phyloP scores from a whole-genome alignment of 2,329 filamentous ascomycete species.

The Didymellaceae sp. region DNA sequence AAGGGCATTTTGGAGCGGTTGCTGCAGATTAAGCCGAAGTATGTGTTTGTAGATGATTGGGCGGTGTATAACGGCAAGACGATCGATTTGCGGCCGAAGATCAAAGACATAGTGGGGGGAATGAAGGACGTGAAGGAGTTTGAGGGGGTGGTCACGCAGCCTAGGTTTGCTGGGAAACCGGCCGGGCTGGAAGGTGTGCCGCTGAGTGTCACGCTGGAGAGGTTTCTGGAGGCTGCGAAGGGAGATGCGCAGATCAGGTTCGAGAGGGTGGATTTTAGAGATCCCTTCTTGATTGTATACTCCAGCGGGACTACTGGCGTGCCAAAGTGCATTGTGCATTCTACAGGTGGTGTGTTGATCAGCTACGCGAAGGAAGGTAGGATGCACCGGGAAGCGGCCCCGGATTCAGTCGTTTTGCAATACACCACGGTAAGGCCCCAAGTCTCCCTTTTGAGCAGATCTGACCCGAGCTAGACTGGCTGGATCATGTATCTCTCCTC shows the following conservation, averaged over 20 bases:
- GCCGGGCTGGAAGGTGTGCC: conserved; percentile 65
- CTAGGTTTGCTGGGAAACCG: conserved; percentile 65
- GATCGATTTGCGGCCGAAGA: conserved; percentile 75
- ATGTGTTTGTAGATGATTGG: conserved; percentile 83
- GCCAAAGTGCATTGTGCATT: conserved; percentile 87
- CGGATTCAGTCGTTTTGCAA: conserved; percentile 58
- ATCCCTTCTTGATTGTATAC: conserved; percentile 80
- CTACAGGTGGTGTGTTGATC: conserved; percentile 68
- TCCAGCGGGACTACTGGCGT: conserved; percentile 81
- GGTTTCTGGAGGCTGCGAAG: conserved; percentile 51
- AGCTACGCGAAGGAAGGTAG: conserved; percentile 66
- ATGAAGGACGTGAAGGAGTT: conserved; percentile 69
- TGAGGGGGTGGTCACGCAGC: conserved; percentile 67
- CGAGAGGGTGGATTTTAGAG: conserved; percentile 69
- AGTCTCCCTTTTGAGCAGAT: background rate
- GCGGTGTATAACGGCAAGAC: conserved; percentile 80
- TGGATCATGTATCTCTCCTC: conserved; percentile 87
- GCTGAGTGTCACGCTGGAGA: conserved; percentile 51
- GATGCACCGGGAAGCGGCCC: conserved; percentile 58
- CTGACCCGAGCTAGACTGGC: conserved; percentile 33
- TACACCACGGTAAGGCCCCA: conserved; percentile 58
- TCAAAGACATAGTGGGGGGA: conserved; percentile 68
- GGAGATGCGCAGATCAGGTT: conserved; percentile 58
- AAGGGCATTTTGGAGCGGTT: conserved; percentile 77
- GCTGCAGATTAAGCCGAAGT: conserved; percentile 76